Evolutionary conservation across 768 basidiomycete genomes (phyloP).

Genomic region (Sistotremastrum niveocremeum): DNA sequence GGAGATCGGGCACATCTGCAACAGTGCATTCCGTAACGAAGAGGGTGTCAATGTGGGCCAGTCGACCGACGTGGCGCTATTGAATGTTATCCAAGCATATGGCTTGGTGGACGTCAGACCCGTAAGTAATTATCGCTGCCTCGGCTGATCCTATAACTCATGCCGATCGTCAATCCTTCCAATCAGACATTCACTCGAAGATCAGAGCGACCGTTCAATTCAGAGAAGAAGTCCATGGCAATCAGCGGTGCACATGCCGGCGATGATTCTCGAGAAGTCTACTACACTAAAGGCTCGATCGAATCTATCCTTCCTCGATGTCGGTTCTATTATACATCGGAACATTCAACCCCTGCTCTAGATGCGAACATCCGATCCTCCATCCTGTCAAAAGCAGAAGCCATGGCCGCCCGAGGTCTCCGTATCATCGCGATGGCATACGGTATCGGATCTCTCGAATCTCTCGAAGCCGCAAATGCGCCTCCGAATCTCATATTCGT

Average conservation of each 20-base stretch:
- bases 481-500: conserved; percentile 61
- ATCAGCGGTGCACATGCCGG: conserved; percentile 58
- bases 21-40: conserved; percentile 70
- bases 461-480: conserved; percentile 22
- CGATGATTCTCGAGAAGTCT: conserved; percentile 47
- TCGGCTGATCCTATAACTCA: background rate
- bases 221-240: conserved; percentile 89
- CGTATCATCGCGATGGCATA: conserved; percentile 90
- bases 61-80: conserved; percentile 83
- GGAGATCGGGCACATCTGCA: conserved; percentile 79
- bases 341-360: conserved; percentile 74
- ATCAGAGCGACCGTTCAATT: conserved; percentile 83
- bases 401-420: conserved; percentile 61
- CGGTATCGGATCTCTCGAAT: conserved; percentile 51
- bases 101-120: conserved; percentile 54
- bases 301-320: conserved; percentile 79
- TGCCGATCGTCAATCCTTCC: background rate
- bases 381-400: conserved; percentile 58
- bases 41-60: conserved; percentile 72
- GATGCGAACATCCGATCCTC: conserved; percentile 54
- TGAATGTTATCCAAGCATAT: conserved; percentile 64
- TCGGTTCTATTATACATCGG: conserved; percentile 79
- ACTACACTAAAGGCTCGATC: conserved; percentile 87
- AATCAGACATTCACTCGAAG: conserved; percentile 50
- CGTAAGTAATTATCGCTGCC: conserved; percentile 29